A percentile compares a stretch with the other conserved stretches of the same genome.
Evolutionary conservation across 169 alveolate genomes (phyloP).

Genomic region (Perkinsus chesapeaki): DNA sequence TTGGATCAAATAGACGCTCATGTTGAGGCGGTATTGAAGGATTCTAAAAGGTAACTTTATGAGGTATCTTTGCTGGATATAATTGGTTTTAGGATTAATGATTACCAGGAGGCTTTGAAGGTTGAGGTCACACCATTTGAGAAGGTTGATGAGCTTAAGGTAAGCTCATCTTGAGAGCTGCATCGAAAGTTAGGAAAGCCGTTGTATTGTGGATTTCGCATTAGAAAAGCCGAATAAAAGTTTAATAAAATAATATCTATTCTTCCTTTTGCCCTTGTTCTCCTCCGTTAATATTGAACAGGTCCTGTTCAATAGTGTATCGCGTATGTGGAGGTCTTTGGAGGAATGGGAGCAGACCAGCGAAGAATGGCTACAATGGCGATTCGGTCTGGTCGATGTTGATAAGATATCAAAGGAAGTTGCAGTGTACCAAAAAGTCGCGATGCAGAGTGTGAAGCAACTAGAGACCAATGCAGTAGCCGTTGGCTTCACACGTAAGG

Average conservation of each 20-base stretch:
- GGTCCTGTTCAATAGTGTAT: not conserved
- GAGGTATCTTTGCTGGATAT: not conserved
- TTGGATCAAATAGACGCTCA: conserved; percentile 17
- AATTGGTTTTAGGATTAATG: not conserved
- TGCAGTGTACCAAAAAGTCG: conserved; percentile 49
- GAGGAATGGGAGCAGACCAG: conserved; percentile 56
- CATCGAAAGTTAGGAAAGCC: too few species aligned
- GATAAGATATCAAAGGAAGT: conserved; percentile 53
- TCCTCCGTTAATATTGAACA: not conserved
- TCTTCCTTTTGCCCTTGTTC: too few species aligned
- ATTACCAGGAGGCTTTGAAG: conserved; percentile 33
- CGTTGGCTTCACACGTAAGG: not conserved
- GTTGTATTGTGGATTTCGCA: too few species aligned
- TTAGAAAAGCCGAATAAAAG: too few species aligned
- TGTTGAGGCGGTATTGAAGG: not conserved
- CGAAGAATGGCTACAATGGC: conserved; percentile 46
- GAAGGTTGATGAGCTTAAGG: conserved; percentile 35
- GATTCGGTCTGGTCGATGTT: conserved; percentile 36
- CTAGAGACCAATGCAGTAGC: conserved; percentile 4
- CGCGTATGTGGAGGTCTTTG: conserved; percentile 57
- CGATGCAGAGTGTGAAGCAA: conserved; percentile 11
- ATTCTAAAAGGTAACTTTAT: not conserved
- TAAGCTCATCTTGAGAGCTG: conserved; percentile 18
- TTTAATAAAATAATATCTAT: too few species aligned
- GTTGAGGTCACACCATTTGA: conserved; percentile 28